phyloP scores from a whole-genome alignment of 2,329 filamentous ascomycete genomes.

The Seiridium cupressi region DNA sequence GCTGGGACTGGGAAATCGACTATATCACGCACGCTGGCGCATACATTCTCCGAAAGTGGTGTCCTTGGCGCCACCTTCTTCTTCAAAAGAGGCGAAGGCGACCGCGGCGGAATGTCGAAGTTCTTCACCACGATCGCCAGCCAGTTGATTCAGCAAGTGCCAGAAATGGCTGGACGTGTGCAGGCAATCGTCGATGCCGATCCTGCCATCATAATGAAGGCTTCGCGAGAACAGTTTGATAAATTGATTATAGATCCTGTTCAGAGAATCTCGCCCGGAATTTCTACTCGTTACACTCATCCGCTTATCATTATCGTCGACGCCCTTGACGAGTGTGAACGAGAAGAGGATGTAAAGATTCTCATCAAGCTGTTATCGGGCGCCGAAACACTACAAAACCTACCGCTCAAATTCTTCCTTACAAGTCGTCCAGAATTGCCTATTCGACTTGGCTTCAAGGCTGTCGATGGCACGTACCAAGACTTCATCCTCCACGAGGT shows the following conservation, averaged over 20 bases:
- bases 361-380: conserved; percentile 25
- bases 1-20: conserved; percentile 40
- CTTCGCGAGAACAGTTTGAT: conserved; percentile 35
- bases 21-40: conserved; percentile 31
- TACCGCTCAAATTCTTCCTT: conserved; percentile 30
- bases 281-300: neutral
- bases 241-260: conserved; percentile 37
- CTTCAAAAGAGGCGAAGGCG: conserved; percentile 39
- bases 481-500: conserved; percentile 33
- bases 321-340: conserved; percentile 32
- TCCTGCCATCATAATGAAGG: conserved; percentile 24
- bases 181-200: conserved; percentile 27
- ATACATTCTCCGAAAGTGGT: neutral
- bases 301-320: conserved; percentile 26
- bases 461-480: conserved; percentile 21
- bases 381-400: conserved; percentile 9
- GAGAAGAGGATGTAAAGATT: conserved; percentile 21
- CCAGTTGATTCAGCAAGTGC: conserved; percentile 26
- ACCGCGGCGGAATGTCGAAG: conserved; percentile 30
- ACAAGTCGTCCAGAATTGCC: conserved; percentile 38
- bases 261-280: neutral
- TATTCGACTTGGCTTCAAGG: conserved; percentile 29
- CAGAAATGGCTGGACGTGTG: conserved; percentile 23
- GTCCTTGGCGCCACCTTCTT: conserved; percentile 34
- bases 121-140: conserved; percentile 38